Percentiles rank a stretch among this genome's conserved stretches.
Evolutionary conservation across 495 filamentous ascomycete genomes (phyloP).

Genomic region (Aspergillus baeticus): DNA sequence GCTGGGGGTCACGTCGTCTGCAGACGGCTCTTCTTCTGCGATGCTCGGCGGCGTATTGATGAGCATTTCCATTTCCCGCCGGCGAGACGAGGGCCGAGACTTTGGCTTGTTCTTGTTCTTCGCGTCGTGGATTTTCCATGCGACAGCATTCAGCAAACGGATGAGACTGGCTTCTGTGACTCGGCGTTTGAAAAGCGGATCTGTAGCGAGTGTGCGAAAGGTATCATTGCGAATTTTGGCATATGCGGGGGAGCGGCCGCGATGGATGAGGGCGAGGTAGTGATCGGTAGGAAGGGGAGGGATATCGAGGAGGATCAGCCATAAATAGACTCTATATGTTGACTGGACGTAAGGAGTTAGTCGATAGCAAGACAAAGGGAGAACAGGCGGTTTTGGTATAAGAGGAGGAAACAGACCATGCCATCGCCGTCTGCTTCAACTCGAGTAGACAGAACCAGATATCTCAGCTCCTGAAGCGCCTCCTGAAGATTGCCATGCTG

Average conservation of each 20-base stretch:
- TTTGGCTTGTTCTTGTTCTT: slow-evolving; percentile 44
- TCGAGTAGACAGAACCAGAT: slow-evolving; percentile 73
- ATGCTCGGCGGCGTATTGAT: slow-evolving; percentile 46
- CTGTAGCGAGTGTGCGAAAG: slow-evolving; percentile 91
- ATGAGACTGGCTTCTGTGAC: slow-evolving; percentile 95
- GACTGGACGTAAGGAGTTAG: slow-evolving; percentile 56
- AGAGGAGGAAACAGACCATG: slow-evolving; percentile 62
- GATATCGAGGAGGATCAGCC: slow-evolving; percentile 87
- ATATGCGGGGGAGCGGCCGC: slow-evolving; percentile 90
- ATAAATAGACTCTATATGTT: slow-evolving; percentile 89
- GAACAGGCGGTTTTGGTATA: neutral
- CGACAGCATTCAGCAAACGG: slow-evolving; percentile 91
- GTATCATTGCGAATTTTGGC: slow-evolving; percentile 98
- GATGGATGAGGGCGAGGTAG: slow-evolving; percentile 88
- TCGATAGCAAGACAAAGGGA: slow-evolving; percentile 12
- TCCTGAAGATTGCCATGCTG: slow-evolving; percentile 63
- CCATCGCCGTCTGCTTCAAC: slow-evolving; percentile 83
- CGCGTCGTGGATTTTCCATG: slow-evolving; percentile 87
- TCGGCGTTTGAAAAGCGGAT: slow-evolving; percentile 90
- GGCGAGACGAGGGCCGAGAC: slow-evolving; percentile 37
- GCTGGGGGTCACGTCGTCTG: slow-evolving; percentile 16
- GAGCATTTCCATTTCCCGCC: slow-evolving; percentile 38
- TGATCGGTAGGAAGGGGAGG: slow-evolving; percentile 78
- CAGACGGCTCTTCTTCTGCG: slow-evolving; percentile 40
- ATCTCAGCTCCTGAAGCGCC: slow-evolving; percentile 70